Evolutionary conservation across 2,329 filamentous ascomycete species (phyloP), one percentile per base, ranked within the genome.

Genomic region (Trichoderma sp.): DNA sequence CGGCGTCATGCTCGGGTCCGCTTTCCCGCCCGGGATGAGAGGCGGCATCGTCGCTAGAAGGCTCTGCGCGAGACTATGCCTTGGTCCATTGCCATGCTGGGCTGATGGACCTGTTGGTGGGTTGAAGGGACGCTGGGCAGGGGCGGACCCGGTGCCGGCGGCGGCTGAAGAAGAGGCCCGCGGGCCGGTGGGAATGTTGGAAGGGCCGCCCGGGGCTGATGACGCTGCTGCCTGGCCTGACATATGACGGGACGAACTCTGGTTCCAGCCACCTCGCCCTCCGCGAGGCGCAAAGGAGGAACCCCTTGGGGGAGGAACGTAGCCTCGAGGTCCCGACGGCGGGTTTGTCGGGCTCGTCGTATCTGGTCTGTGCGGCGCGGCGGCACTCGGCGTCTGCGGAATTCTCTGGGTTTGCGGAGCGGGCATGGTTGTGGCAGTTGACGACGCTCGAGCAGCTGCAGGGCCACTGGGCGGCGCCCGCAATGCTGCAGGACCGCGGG

Each of bases 311-410:
- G 81, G 73, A 5, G 82, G 74, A 2, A 83, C 77, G 67, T 85
- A 86, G 41, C 83, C 83, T 68, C 84, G 78, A 3, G 84, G 84
- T 0, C 84, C 84, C 6, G 83, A 78, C 9, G 84, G 84, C 0
- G 83, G 83, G 19, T 79, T 78, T 1, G 80, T 79, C 7, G 82
- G 81, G 67, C 80, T 83, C 5, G 77, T 75, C 7, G 76, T 76
- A 19, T 79, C 81, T 19, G 78, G 71, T 28, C 78, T 74, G 45
- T 74, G 72, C 7, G 75, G 73, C 43, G 73, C 69, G 4, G 73
- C 69, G 4, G 70, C 71, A 43, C 68, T 74, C 21, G 77, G 74
- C 17, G 77, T 75, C 45, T 75, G 76, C 6, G 75, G 70, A 55
- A 73, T 75, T 56, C 77, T 74, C 7, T 72, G 69, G 5, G 71